Base-by-base conservation (phyloP, 2,329 filamentous ascomycete species). In the Westerdykella sp. region DNA sequence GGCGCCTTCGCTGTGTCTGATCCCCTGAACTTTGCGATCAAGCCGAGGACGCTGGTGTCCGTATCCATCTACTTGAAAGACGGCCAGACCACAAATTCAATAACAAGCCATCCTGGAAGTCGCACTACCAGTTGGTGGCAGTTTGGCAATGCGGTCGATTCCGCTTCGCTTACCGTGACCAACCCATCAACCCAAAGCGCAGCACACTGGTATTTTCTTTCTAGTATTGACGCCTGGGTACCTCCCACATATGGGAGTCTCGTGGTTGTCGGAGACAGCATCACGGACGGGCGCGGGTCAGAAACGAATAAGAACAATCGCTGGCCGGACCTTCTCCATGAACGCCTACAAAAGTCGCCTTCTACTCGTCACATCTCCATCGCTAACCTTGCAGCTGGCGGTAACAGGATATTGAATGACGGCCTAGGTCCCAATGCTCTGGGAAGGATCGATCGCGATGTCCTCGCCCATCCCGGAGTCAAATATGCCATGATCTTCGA, bases 331-430 rank as follows among this genome's bases (percentile, higher is more conserved):
- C 55, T 59, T 4, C 53, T 63, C 15, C 51, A 59, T 25, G 71
- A 43, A 65, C 82, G 69, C 72, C 78, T 55, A 56, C 72, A 50
- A 57, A 70, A 54, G 37, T 39, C 21, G 37, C 57, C 60, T 9
- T 49, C 60, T 11, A 73, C 75, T 37, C 68, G 65, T 16, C 65
- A 74, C 47, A 72, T 85, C 40, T 73, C 74, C 11, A 65, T 85
- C 11, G 69, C 74, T 49, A 85, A 85, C 66, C 77, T 84, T 62
- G 82, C 81, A 1, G 81, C 81, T 1, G 82, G 82, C 36, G 83
- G 82, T n/a, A 85, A 85, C 61, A 69, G 79, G 0, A 73, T 85
- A 2, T 72, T 85, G 1, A 65, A 67, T 9, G 80, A 82, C 40
- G 78, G 81, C 0, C 69, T 83, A 0, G 81, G 83, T 0, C 82